Conservation (phyloP, 129 eudicot species). For the Flaveria brownii region DNA sequence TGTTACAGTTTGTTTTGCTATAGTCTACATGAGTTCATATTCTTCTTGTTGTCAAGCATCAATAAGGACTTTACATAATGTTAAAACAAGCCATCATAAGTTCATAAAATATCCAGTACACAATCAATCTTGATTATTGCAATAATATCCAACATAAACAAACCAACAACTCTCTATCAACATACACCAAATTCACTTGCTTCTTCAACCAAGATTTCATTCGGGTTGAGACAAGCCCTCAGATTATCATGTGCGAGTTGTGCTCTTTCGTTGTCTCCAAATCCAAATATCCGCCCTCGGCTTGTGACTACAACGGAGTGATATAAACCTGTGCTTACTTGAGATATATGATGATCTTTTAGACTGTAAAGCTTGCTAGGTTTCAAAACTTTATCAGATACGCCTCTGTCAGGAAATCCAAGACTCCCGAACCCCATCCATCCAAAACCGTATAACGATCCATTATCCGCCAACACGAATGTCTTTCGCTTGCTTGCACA, state of each 20-base stretch:
- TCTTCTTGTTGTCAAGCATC: not conserved
- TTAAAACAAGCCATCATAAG: slow-evolving; percentile 13
- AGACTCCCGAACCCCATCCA: slow-evolving; percentile 98
- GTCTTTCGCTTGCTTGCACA: slow-evolving; percentile 96
- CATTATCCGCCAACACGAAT: slow-evolving; percentile 73
- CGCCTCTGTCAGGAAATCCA: slow-evolving; percentile 81
- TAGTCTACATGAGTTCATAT: not conserved
- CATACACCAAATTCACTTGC: slow-evolving; percentile 27
- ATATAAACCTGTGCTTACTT: slow-evolving; percentile 90
- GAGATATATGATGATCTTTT: slow-evolving; percentile 64
- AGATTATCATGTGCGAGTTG: slow-evolving; percentile 86
- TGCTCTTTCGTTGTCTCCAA: slow-evolving; percentile 96
- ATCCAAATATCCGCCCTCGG: slow-evolving; percentile 74
- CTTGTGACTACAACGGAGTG: slow-evolving; percentile 78
- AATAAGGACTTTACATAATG: not conserved
- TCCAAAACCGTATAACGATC: slow-evolving; percentile 82
- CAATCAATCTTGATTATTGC: slow-evolving; percentile 24
- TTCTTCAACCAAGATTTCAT: slow-evolving; percentile 64
- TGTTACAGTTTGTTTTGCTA: not conserved
- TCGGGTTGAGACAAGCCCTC: slow-evolving; percentile 72
- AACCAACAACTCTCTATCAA: slow-evolving; percentile 1
- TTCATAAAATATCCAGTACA: slow-evolving; percentile 6
- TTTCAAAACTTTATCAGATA: slow-evolving; percentile 65
- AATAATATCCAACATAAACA: slow-evolving; percentile 19
- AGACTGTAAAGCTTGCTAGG: slow-evolving; percentile 71